phyloP scores from a whole-genome alignment of 371 early-diverging fungal species.

The Saksenaea vasiformis region DNA sequence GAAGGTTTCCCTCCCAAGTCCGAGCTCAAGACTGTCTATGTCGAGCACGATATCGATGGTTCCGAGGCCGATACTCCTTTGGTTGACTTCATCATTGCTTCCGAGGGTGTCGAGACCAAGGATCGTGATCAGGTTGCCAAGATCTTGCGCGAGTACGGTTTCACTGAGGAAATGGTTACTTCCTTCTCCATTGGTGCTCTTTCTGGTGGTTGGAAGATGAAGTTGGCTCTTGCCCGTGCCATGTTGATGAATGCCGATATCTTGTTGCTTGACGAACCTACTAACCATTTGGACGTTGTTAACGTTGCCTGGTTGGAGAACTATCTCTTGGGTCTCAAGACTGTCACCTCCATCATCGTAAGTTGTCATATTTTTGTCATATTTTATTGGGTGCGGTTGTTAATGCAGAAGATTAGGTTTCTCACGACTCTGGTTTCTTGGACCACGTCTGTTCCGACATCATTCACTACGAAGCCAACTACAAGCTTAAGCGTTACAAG shows the following conservation, averaged over 20 bases:
- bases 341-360: conserved; percentile 79
- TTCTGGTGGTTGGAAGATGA: conserved; percentile 92
- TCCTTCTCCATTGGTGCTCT: conserved; percentile 70
- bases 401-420: conserved; percentile 34
- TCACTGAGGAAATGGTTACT: conserved; percentile 66
- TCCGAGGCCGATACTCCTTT: conserved; percentile 69
- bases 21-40: conserved; percentile 70
- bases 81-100: conserved; percentile 65
- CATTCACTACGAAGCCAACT: conserved; percentile 74
- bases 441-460: conserved; percentile 86
- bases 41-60: conserved; percentile 80
- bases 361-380: background rate
- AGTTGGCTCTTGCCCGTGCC: conserved; percentile 85
- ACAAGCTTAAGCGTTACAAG: conserved; percentile 76
- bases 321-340: conserved; percentile 69
- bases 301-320: conserved; percentile 86
- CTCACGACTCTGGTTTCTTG: conserved; percentile 89
- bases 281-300: conserved; percentile 87
- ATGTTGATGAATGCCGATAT: conserved; percentile 86
- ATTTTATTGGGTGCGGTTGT: background rate
- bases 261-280: conserved; percentile 89
- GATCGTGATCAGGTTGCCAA: conserved; percentile 54
- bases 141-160: conserved; percentile 68
- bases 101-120: conserved; percentile 55
- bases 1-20: conserved; percentile 80